Evolutionary conservation across 306 rosid species (phyloP).

Genomic region (Lablab purpureus): DNA sequence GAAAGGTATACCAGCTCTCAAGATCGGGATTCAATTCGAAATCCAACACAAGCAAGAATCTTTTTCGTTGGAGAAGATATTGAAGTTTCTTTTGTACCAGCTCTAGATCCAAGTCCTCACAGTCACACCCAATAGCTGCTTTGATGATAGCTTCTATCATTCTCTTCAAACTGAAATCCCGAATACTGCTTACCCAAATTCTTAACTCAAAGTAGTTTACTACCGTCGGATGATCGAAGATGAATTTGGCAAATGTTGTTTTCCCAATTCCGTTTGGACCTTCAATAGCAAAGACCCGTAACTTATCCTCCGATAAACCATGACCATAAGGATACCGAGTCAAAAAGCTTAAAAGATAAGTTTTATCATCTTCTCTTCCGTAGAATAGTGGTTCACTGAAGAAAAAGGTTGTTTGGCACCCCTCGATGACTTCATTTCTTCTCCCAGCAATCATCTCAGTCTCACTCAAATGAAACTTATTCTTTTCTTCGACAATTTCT

Average conservation of each 20-base stretch:
- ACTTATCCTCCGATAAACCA: background rate
- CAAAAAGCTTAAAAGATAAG: slow-evolving; percentile 20
- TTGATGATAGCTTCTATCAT: slow-evolving; percentile 14
- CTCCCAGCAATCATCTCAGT: background rate
- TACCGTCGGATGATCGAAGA: slow-evolving; percentile 24
- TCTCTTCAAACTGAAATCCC: slow-evolving; percentile 29
- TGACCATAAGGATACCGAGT: background rate
- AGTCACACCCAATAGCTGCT: background rate
- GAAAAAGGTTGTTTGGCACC: slow-evolving; percentile 29
- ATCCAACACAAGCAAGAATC: slow-evolving; percentile 52
- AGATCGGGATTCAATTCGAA: background rate
- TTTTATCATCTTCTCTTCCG: slow-evolving; percentile 37
- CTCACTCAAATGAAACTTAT: slow-evolving; percentile 4
- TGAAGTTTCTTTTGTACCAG: background rate
- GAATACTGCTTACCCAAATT: slow-evolving; percentile 37
- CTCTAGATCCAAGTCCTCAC: background rate
- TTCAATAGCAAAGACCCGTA: slow-evolving; percentile 25
- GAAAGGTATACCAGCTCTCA: too few relatives aligned
- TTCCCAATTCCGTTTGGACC: slow-evolving; percentile 48
- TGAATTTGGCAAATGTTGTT: slow-evolving; percentile 43
- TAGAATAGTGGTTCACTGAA: background rate
- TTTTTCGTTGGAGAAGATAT: slow-evolving; percentile 8
- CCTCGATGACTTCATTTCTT: background rate
- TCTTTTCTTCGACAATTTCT: too few relatives aligned
- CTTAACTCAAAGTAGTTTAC: slow-evolving; percentile 21